phyloP scores from a whole-genome alignment of 2,329 filamentous ascomycete genomes.

The Botrytis tulipae region DNA sequence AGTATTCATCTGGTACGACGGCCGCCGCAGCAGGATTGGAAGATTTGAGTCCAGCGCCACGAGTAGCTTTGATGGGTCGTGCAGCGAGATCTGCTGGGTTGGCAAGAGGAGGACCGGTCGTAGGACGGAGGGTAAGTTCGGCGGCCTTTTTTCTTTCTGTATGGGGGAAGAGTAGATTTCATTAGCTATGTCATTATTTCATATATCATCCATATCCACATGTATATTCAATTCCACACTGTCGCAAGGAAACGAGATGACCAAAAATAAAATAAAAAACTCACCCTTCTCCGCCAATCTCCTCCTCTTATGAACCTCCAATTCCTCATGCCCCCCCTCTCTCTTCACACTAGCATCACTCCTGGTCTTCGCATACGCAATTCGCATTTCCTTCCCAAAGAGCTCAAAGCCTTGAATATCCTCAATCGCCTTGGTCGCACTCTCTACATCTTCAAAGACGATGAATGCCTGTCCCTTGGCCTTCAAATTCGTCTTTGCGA shows the following conservation, averaged over 20 bases:
- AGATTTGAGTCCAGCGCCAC: slow-evolving; percentile 73
- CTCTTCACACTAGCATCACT: slow-evolving; percentile 84
- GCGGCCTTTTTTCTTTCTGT: slow-evolving; percentile 74
- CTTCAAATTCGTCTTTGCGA: slow-evolving; percentile 85
- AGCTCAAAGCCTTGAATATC: slow-evolving; percentile 90
- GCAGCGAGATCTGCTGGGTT: slow-evolving; percentile 46
- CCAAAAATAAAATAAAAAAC: slow-evolving; percentile 22
- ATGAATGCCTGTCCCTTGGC: slow-evolving; percentile 95
- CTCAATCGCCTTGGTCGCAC: slow-evolving; percentile 78
- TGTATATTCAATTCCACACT: background rate
- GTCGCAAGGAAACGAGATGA: background rate
- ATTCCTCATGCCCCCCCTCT: slow-evolving; percentile 72
- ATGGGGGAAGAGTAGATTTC: background rate
- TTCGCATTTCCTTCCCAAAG: slow-evolving; percentile 84
- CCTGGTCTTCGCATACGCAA: slow-evolving; percentile 76
- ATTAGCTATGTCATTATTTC: background rate
- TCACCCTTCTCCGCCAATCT: slow-evolving; percentile 87
- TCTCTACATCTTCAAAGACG: slow-evolving; percentile 79
- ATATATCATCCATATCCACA: background rate
- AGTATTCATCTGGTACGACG: slow-evolving; percentile 93
- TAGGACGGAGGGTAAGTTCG: slow-evolving; percentile 65
- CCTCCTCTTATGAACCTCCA: slow-evolving; percentile 82
- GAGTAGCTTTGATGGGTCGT: slow-evolving; percentile 67
- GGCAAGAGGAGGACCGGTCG: slow-evolving; percentile 40
- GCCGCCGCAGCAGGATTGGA: slow-evolving; percentile 64